Conservation (phyloP, 139 green algal species). For the Chlorella sp. region DNA sequence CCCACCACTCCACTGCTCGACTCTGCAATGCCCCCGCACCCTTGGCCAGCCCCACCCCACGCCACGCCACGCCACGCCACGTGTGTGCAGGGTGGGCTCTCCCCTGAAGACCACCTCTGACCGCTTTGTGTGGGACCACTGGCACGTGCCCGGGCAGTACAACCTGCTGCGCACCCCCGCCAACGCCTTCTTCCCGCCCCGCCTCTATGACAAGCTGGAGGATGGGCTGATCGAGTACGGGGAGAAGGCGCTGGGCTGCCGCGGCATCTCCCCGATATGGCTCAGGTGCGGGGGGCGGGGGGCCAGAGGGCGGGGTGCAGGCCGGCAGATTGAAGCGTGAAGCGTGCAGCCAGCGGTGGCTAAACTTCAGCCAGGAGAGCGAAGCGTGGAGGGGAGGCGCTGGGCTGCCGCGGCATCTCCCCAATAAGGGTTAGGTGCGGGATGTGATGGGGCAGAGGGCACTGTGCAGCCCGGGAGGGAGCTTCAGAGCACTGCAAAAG, state of each 20-base stretch:
- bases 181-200: slow-evolving; percentile 64
- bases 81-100: slow-evolving; percentile 41
- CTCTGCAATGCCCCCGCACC: neutral
- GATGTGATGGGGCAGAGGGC: too few relatives aligned
- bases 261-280: slow-evolving; percentile 85
- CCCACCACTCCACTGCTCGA: neutral
- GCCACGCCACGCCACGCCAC: neutral
- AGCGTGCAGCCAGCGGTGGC: too few relatives aligned
- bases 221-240: slow-evolving; percentile 75
- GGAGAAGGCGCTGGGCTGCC: slow-evolving; percentile 73
- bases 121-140: slow-evolving; percentile 79
- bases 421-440: slow-evolving; percentile 77
- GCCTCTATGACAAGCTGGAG: slow-evolving; percentile 66
- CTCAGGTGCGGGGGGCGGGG: slow-evolving; percentile 41
- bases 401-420: slow-evolving; percentile 80
- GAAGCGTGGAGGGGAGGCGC: slow-evolving; percentile 63
- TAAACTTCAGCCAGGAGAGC: slow-evolving; percentile 1
- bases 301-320: slow-evolving; percentile 47
- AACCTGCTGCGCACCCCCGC: slow-evolving; percentile 73
- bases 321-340: too few relatives aligned
- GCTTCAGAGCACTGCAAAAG: too few relatives aligned
- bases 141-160: slow-evolving; percentile 82
- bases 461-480: too few relatives aligned
- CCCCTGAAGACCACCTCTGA: slow-evolving; percentile 60
- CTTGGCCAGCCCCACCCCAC: neutral